Conservation (phyloP, 345 rosid species). For the Eucalyptus erythrocorys region DNA sequence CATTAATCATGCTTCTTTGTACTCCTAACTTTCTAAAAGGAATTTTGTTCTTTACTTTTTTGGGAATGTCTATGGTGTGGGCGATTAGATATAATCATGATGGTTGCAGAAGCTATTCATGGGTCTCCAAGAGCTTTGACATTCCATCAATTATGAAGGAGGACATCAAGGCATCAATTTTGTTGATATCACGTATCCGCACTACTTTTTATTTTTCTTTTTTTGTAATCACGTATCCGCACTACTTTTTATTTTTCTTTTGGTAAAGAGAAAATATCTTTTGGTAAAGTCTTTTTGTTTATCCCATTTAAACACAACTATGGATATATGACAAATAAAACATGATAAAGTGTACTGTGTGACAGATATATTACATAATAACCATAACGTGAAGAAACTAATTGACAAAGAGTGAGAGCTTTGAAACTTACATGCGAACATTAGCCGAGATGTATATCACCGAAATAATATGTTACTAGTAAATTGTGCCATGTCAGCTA, state of each 20-base stretch:
- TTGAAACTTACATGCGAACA: neutral
- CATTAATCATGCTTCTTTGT: neutral
- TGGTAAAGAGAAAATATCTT: too few relatives aligned
- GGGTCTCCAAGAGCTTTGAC: neutral
- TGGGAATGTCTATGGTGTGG: neutral
- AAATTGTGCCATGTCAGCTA: accelerated
- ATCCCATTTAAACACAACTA: neutral
- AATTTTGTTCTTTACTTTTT: neutral
- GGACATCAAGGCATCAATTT: neutral
- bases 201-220: too few relatives aligned
- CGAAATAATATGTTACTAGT: neutral
- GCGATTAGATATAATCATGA: neutral
- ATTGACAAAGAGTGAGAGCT: neutral
- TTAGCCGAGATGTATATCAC: neutral
- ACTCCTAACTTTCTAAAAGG: neutral
- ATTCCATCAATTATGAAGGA: neutral
- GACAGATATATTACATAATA: neutral
- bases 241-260: too few relatives aligned
- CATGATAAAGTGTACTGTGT: neutral
- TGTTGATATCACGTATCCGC: neutral
- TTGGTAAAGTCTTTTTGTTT: neutral
- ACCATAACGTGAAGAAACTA: neutral
- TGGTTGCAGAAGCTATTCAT: neutral
- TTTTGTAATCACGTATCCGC: too few relatives aligned
- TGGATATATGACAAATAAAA: neutral